Evolutionary conservation across 768 basidiomycete species (phyloP), one percentile per base, ranked within the genome.

Genomic region (Hericium erinaceus): DNA sequence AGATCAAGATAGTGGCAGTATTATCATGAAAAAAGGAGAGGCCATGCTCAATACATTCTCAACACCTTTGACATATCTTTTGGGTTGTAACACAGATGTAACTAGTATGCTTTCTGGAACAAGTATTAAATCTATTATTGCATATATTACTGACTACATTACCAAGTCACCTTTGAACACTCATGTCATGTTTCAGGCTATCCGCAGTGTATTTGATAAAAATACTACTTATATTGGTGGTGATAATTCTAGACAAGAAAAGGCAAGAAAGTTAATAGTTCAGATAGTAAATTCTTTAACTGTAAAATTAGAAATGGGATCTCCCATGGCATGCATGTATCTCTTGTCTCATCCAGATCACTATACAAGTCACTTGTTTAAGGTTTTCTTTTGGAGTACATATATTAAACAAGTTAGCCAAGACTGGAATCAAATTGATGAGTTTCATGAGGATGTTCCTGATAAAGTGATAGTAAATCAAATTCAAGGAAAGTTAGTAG

Each of bases 121-220:
- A 4, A 64, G 71, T 1, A 66, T 77, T 1, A 74, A 75, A 53
- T 67, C 72, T 15, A 65, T 74, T 2, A 58, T 75, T 0, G 62
- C 68, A 20, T 77, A 76, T 64, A 66, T 76, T 0, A 67, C 75
- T 4, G 74, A 79, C 39, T 79, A 79, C 61, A 67, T 78, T 0
- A 76, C 74, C 0, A 79, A 79, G 60, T 48, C 65, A 0, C 46
- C 62, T 2, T 58, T 79, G 13, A 78, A 76, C 49, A 74, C 72
- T 0, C 67, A 74, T 61, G 64, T 63, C 13, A 66, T 75, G 26
- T 76, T 77, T 64, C 66, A 74, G 0, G 57, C 69, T 8, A 60
- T 72, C 0, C 48, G 55, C 4, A 55, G 33, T 11, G 60, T 71
- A 10, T 67, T 70, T 59, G 39, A 61, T 3, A 67, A 55, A 48